phyloP scores from a whole-genome alignment of 768 basidiomycete genomes.

The Suillus spraguei region DNA sequence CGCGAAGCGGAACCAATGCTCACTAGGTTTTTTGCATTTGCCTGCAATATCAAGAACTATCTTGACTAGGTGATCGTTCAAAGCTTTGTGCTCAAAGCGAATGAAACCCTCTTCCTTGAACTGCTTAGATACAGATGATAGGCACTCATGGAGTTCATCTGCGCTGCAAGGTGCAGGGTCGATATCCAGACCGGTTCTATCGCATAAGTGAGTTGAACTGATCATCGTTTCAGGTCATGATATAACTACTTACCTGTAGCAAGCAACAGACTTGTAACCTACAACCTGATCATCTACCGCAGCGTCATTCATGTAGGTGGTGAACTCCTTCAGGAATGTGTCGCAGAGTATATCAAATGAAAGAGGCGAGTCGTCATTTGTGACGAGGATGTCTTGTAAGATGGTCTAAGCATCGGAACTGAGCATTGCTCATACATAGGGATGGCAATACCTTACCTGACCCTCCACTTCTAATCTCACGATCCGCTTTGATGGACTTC shows the following conservation, averaged over 20 bases:
- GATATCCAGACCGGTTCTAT: conserved; percentile 67
- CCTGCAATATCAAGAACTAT: conserved; percentile 56
- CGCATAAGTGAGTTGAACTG: neutral
- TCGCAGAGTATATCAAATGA: conserved; percentile 16
- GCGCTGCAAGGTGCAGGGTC: conserved; percentile 25
- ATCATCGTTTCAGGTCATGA: neutral
- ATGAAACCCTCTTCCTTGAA: conserved; percentile 42
- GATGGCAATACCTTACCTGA: conserved; percentile 48
- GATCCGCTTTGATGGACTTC: conserved; percentile 56
- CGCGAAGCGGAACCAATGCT: conserved; percentile 15
- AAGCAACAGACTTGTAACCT: conserved; percentile 75
- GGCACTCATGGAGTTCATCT: conserved; percentile 32
- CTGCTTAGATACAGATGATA: conserved; percentile 35
- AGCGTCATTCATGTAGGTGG: conserved; percentile 34
- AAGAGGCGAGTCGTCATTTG: conserved; percentile 11
- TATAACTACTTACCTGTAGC: conserved; percentile 47
- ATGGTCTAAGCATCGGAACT: conserved; percentile 13
- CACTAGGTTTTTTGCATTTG: conserved; percentile 60
- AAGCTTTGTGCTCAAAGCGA: conserved; percentile 57
- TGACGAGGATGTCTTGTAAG: conserved; percentile 27
- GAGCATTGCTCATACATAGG: conserved; percentile 10
- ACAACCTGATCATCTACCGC: conserved; percentile 54
- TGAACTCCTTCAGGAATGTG: conserved; percentile 40
- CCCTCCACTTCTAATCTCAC: conserved; percentile 71
- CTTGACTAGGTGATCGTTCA: conserved; percentile 71